Evolutionary conservation across 345 rosid genomes (phyloP).

Genomic region (Linum usitatissimum): DNA sequence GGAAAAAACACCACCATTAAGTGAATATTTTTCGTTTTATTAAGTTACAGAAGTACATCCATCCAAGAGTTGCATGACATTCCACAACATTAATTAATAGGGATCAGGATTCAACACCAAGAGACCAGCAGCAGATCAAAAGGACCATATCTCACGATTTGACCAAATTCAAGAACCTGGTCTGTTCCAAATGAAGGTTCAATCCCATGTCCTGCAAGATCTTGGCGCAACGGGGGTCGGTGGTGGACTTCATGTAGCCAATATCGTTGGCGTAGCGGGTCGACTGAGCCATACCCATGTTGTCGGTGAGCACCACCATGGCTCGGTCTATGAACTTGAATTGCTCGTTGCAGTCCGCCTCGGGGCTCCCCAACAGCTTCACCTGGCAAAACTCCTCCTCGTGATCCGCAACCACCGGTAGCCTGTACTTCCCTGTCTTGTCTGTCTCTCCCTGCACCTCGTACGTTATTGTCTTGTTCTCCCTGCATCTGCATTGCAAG

Average conservation of each 20-base stretch:
- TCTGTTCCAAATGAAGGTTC: neutral
- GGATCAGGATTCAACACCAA: too few species aligned
- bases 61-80: too few species aligned
- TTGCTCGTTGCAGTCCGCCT: slow-evolving; percentile 9
- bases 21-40: too few species aligned
- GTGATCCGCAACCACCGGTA: slow-evolving; percentile 14
- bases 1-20: too few species aligned
- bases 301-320: slow-evolving; percentile 12
- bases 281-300: slow-evolving; percentile 14
- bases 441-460: neutral
- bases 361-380: slow-evolving; percentile 11
- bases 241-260: slow-evolving; percentile 11
- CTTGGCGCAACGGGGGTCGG: slow-evolving; percentile 4
- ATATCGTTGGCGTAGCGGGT: slow-evolving; percentile 14
- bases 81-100: too few species aligned
- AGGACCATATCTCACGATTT: too few species aligned
- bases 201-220: slow-evolving; percentile 11
- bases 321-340: slow-evolving; percentile 6
- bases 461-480: neutral
- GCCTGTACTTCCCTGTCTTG: slow-evolving; percentile 5
- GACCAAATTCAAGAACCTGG: neutral
- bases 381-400: slow-evolving; percentile 19
- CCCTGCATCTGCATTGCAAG: neutral
- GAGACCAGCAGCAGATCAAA: too few species aligned
- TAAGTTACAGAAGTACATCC: too few species aligned